Conservation (phyloP, 805 yeast species). For the Candida sonorensis region DNA sequence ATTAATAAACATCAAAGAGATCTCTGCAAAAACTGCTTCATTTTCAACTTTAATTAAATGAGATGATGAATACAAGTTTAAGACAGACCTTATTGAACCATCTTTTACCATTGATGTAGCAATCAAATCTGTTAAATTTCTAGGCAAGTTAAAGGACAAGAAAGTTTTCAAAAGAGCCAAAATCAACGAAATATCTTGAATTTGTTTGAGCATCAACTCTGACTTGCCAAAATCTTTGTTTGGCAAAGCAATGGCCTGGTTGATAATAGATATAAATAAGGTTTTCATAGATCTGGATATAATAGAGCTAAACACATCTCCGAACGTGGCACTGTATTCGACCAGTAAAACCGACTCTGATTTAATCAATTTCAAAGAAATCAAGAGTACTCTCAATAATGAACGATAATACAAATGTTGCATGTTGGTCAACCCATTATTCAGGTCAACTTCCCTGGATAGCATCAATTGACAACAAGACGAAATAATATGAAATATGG, state of each 20-base stretch:
- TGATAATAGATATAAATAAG: constrained; percentile 51
- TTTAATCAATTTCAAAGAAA: constrained; percentile 38
- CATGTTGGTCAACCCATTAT: constrained; percentile 32
- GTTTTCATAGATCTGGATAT: constrained; percentile 61
- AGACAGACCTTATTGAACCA: constrained; percentile 55
- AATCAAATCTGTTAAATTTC: constrained; percentile 40
- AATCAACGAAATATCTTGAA: constrained; percentile 60
- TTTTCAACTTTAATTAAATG: constrained; percentile 52
- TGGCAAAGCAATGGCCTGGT: constrained; percentile 40
- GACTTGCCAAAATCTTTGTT: constrained; percentile 29
- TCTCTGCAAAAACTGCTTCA: constrained; percentile 67
- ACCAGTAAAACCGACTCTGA: constrained; percentile 34
- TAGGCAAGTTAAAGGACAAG: constrained; percentile 40
- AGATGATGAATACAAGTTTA: constrained; percentile 62
- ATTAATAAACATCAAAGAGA: constrained; percentile 59
- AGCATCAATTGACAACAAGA: constrained; percentile 38
- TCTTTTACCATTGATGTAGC: constrained; percentile 46
- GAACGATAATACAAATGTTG: constrained; percentile 45
- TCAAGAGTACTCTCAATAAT: constrained; percentile 49
- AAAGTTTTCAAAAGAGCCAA: constrained; percentile 59
- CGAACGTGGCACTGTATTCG: constrained; percentile 43
- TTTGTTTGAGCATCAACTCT: constrained; percentile 36
- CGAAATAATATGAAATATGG: constrained; percentile 35
- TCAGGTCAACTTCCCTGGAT: constrained; percentile 44
- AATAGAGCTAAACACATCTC: constrained; percentile 54